These are phyloP conservation scores for Apophysomyces elegans DNA, from an alignment of 371 early-diverging fungal genomes.

Conservation along the genomic window DNA sequence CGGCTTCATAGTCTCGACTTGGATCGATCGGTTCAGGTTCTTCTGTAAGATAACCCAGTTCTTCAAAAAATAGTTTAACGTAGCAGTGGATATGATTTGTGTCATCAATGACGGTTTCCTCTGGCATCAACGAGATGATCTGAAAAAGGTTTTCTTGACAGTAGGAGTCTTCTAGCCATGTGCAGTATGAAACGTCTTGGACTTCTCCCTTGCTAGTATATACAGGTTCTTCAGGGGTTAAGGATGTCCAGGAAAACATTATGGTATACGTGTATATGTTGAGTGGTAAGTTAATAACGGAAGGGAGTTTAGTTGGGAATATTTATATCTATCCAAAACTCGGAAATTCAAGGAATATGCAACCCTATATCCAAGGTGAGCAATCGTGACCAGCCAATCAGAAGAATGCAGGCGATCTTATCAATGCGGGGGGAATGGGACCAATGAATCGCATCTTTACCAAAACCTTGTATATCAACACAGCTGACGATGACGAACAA, in stretches of 20 bases:
- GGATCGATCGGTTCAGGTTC: slow-evolving; percentile 46
- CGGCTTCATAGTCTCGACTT: slow-evolving; percentile 37
- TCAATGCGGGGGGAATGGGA: not conserved
- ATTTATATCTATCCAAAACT: not conserved
- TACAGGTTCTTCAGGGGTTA: not conserved
- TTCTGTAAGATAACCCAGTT: slow-evolving; percentile 36
- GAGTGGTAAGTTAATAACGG: not conserved
- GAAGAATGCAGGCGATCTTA: not conserved
- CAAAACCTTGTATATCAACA: not conserved
- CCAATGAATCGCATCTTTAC: not conserved
- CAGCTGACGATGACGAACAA: too few species aligned
- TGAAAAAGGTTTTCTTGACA: slow-evolving; percentile 40
- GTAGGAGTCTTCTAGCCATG: slow-evolving; percentile 36
- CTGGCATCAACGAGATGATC: slow-evolving; percentile 30
- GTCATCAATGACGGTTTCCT: slow-evolving; percentile 27
- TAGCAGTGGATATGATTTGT: slow-evolving; percentile 28
- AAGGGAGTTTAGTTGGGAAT: not conserved
- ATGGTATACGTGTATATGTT: not conserved
- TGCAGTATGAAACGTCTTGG: not conserved
- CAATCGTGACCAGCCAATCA: slow-evolving; percentile 8
- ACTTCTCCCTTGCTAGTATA: not conserved
- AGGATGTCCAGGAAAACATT: not conserved
- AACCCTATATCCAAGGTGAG: not conserved
- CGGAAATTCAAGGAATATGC: slow-evolving; percentile 7
- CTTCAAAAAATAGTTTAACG: slow-evolving; percentile 35